Evolutionary conservation across 2,329 filamentous ascomycete genomes (phyloP), one percentile per base, ranked within the genome.

Genomic region (Nannizziopsis barbatae): DNA sequence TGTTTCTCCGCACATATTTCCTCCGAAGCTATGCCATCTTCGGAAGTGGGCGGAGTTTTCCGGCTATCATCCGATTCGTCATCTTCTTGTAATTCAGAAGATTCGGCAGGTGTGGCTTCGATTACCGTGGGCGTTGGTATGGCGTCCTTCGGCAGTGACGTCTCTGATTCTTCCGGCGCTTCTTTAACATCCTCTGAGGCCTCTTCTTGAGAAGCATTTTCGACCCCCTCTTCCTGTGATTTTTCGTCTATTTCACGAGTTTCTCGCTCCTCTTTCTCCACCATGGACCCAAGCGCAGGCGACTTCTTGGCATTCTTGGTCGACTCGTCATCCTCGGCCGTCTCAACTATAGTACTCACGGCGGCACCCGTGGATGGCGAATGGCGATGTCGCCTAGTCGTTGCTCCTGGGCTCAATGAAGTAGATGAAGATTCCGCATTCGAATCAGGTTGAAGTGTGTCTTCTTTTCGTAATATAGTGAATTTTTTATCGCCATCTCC

Each of bases 281-380:
- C 5, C 9, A 20, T 20, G n/a, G 14, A 15, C 14, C 15, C 40
- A 20, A 39, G 32, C 11, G 27, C 33, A 27, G 46, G 22, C 18
- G 6, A 9, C 12, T 37, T 33, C 6, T 20, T 14, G 9, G 32
- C 5, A 14, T 31, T 33, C 15, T 32, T 49, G 39, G 3, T 9
- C 2, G 8, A 12, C 5, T 51, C 53, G 18, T 62, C 60, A 32
- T 63, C 58, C 36, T 86, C 83, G 32, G 50, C 45, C 7, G 50
- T 50, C 51, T 92, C 85, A 39, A 86, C 73, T 7, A 92, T 85
- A 0, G 85, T 89, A 1, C 79, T 79, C 18, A 93, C 82, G 7
- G 81, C 75, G 47, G 80, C 83, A 44, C 84, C 81, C 15, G 82
- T 81, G 14, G 84, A 87, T 20, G 84, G 83, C 51, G 82, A 86